Percentiles rank a stretch among this genome's conserved stretches.
These are phyloP conservation scores for Pontederia crassipes DNA, from an alignment of 176 grass and related monocot species.

Conservation along the genomic window DNA sequence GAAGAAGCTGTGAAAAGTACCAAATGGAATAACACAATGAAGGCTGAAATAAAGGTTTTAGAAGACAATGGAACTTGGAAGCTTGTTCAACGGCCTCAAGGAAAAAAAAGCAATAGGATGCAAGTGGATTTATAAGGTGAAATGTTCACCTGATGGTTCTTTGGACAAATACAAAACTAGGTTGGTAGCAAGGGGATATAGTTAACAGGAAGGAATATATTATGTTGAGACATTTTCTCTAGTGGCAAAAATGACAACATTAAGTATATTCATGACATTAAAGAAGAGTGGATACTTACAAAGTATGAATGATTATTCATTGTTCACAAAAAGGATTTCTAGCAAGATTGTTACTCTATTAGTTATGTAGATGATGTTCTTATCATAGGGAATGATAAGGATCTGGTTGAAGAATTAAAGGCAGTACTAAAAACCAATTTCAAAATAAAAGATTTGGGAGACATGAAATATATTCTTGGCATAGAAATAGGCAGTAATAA, in stretches of 20 bases:
- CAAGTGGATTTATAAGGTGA: not conserved
- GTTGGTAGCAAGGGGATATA: not conserved
- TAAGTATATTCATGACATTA: not conserved
- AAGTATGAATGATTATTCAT: not conserved
- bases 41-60: not conserved
- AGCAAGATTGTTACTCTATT: no score
- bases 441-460: not conserved
- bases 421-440: not conserved
- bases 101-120: not conserved
- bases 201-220: conserved; percentile 2
- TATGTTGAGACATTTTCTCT: conserved; percentile 10
- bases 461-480: conserved; percentile 2
- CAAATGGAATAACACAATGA: not conserved
- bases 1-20: not conserved
- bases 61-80: not conserved
- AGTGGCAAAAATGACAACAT: conserved; percentile 16
- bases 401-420: not conserved
- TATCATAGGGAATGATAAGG: no score
- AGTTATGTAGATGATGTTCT: no score
- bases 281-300: not conserved
- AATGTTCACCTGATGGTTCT: not conserved
- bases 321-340: not conserved
- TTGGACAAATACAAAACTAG: no score
- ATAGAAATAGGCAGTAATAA: not conserved
- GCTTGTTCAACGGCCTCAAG: not conserved